These are phyloP conservation scores for Pseudogymnoascus sp. DNA, from an alignment of 2,329 filamentous ascomycete species.

Conservation along the genomic window DNA sequence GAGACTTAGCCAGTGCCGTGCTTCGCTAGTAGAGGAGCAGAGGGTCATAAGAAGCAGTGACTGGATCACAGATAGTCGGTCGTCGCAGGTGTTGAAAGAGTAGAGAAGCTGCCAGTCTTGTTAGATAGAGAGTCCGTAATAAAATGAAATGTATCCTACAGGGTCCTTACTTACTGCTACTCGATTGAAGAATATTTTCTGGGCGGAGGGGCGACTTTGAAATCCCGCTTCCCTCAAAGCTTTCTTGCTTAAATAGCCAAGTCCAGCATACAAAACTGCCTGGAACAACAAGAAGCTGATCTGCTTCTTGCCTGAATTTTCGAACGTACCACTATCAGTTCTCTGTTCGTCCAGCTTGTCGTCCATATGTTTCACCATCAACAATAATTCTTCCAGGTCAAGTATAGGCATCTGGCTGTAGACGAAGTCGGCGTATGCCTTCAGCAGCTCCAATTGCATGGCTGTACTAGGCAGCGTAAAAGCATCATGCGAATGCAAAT, in stretches of 20 bases:
- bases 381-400: slow-evolving; percentile 20
- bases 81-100: slow-evolving; percentile 21
- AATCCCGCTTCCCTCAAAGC: slow-evolving; percentile 18
- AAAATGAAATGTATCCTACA: background rate
- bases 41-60: slow-evolving; percentile 20
- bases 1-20: background rate
- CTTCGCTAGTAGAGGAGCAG: background rate
- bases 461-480: slow-evolving; percentile 17
- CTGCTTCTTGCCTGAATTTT: background rate
- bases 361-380: slow-evolving; percentile 12
- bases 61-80: slow-evolving; percentile 18
- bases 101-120: slow-evolving; percentile 16
- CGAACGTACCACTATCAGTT: background rate
- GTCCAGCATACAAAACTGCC: slow-evolving; percentile 22
- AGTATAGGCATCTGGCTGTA: slow-evolving; percentile 19
- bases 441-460: slow-evolving; percentile 18
- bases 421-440: slow-evolving; percentile 20
- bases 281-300: slow-evolving; percentile 22
- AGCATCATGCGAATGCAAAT: slow-evolving; percentile 16
- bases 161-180: slow-evolving; percentile 14
- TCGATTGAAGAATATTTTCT: slow-evolving; percentile 18
- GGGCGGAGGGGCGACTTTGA: slow-evolving; percentile 14
- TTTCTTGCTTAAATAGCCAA: slow-evolving; percentile 14
- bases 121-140: background rate
- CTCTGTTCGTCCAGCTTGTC: background rate